phyloP scores from a whole-genome alignment of 805 yeast species.

The Candida argentea region DNA sequence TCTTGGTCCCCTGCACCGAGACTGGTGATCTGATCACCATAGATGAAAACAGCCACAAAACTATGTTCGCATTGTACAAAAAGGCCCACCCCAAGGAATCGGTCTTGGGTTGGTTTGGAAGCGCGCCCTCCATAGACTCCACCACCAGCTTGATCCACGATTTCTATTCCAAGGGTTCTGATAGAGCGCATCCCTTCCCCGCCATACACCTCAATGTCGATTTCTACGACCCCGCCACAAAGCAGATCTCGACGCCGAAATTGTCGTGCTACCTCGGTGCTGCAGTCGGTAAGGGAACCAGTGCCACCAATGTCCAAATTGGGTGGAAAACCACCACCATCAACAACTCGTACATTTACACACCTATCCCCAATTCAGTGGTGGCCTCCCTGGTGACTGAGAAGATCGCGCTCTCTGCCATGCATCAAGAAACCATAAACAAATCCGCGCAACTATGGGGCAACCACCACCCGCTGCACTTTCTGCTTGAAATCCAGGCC shows the following conservation, averaged over 20 bases:
- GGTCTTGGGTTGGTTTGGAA: constrained; percentile 80
- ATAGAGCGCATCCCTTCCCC: constrained; percentile 64
- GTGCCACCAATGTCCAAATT: constrained; percentile 20
- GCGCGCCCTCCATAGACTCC: constrained; percentile 50
- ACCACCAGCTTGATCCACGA: constrained; percentile 74
- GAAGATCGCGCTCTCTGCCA: constrained; percentile 41
- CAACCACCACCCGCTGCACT: constrained; percentile 25
- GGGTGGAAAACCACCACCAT: constrained; percentile 30
- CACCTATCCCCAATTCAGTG: constrained; percentile 63
- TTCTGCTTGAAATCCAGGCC: constrained; percentile 35
- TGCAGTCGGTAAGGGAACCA: constrained; percentile 48
- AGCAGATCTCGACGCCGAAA: constrained; percentile 42
- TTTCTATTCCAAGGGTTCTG: constrained; percentile 60
- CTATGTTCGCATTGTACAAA: constrained; percentile 61
- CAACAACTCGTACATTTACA: constrained; percentile 48
- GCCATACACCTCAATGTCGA: constrained; percentile 73
- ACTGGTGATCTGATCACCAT: constrained; percentile 66
- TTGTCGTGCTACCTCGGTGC: constrained; percentile 68
- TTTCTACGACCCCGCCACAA: constrained; percentile 37
- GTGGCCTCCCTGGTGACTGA: constrained; percentile 44
- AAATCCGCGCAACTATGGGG: constrained; percentile 10
- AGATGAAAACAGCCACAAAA: constrained; percentile 65
- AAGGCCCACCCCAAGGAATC: constrained; percentile 69
- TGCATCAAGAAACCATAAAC: constrained; percentile 26
- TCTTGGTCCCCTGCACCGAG: constrained; percentile 71